A percentile compares a stretch with the other conserved stretches of the same genome.
These are phyloP conservation scores for Colletotrichum karsti DNA, from an alignment of 2,329 filamentous ascomycete genomes.

Conservation along the genomic window DNA sequence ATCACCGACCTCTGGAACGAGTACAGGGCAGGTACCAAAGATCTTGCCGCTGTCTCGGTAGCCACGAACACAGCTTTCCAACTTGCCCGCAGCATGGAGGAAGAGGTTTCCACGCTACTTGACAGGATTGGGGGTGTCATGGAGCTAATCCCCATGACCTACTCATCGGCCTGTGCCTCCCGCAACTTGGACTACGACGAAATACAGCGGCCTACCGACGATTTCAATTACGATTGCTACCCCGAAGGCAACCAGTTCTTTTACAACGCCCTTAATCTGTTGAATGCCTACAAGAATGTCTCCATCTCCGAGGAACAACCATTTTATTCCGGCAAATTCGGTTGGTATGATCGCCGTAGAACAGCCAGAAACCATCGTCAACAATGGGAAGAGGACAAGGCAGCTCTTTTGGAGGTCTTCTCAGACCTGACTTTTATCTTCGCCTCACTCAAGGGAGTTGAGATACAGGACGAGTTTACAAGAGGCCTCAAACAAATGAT, in stretches of 20 bases:
- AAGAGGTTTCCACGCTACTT: conserved; percentile 35
- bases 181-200: background rate
- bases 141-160: background rate
- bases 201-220: background rate
- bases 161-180: background rate
- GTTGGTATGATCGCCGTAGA: conserved; percentile 31
- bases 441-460: background rate
- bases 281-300: background rate
- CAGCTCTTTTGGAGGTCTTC: conserved; percentile 27
- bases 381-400: conserved; percentile 25
- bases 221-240: conserved; percentile 3
- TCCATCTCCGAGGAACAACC: background rate
- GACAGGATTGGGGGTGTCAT: background rate
- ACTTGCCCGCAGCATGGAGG: conserved; percentile 41
- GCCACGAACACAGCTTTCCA: conserved; percentile 46
- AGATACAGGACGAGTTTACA: conserved; percentile 32
- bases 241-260: background rate
- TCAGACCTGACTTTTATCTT: conserved; percentile 22
- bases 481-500: conserved; percentile 10
- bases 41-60: conserved; percentile 43
- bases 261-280: background rate
- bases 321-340: conserved; percentile 31
- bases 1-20: conserved; percentile 42
- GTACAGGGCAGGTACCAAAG: conserved; percentile 34
- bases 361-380: background rate